Evolutionary conservation across 805 yeast species (phyloP).

Genomic region (Wickerhamiella kazuoi): DNA sequence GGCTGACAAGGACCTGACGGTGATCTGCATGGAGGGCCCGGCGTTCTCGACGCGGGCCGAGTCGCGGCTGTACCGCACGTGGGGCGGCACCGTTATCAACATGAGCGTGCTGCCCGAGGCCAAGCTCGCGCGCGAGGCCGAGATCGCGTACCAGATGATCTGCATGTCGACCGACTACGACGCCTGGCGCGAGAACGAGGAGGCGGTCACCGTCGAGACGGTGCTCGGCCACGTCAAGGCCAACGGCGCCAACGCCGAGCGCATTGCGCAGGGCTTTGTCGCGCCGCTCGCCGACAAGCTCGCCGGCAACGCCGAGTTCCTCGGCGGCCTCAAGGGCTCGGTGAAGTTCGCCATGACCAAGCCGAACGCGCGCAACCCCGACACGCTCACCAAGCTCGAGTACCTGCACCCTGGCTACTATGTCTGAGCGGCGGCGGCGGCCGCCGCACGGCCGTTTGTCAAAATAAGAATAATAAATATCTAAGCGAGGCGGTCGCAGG

Average conservation of each 20-base stretch:
- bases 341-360: slow-evolving; percentile 73
- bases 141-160: slow-evolving; percentile 89
- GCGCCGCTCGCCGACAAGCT: slow-evolving; percentile 43
- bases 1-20: slow-evolving; percentile 51
- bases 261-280: slow-evolving; percentile 52
- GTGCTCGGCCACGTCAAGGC: slow-evolving; percentile 82
- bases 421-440: neutral
- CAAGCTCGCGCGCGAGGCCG: slow-evolving; percentile 93
- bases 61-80: slow-evolving; percentile 62
- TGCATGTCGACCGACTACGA: slow-evolving; percentile 99
- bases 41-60: slow-evolving; percentile 96
- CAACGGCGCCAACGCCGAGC: slow-evolving; percentile 72
- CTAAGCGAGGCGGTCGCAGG: neutral
- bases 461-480: neutral
- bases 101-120: slow-evolving; percentile 98
- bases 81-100: slow-evolving; percentile 92
- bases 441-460: neutral
- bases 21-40: slow-evolving; percentile 98
- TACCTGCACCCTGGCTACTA: slow-evolving; percentile 65
- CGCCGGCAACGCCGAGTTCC: slow-evolving; percentile 41
- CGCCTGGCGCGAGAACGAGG: slow-evolving; percentile 92
- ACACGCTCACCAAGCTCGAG: slow-evolving; percentile 62
- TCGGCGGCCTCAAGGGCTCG: slow-evolving; percentile 51
- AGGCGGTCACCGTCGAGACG: slow-evolving; percentile 95
- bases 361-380: slow-evolving; percentile 52